Percentiles rank a stretch among this genome's conserved stretches.
phyloP scores from a whole-genome alignment of 495 filamentous ascomycete species.

The Mytilinidion resinicola region DNA sequence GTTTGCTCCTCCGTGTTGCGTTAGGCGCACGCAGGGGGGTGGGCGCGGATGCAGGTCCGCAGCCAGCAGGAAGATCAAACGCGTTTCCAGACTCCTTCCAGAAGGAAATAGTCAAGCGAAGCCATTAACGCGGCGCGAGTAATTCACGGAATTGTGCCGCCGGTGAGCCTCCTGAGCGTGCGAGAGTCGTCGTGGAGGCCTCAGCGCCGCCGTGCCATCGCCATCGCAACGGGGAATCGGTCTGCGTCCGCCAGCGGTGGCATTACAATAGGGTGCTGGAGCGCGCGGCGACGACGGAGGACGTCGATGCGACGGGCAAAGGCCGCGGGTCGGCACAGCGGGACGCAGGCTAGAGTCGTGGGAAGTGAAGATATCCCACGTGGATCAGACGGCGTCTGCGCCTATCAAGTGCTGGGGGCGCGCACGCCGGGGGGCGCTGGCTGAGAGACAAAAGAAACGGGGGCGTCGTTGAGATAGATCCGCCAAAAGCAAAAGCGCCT shows the following conservation, averaged over 20 bases:
- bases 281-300: not conserved
- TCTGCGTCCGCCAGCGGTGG: too few relatives aligned
- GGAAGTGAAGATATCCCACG: slow-evolving; percentile 15
- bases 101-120: slow-evolving; percentile 28
- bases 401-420: slow-evolving; percentile 11
- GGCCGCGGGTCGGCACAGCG: not conserved
- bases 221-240: too few relatives aligned
- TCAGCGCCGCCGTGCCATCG: not conserved
- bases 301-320: not conserved
- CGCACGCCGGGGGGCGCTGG: not conserved
- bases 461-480: slow-evolving; percentile 9
- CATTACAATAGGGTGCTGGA: not conserved
- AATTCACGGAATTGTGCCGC: slow-evolving; percentile 11
- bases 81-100: slow-evolving; percentile 28
- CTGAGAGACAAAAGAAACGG: slow-evolving; percentile 15
- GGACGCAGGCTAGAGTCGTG: too few relatives aligned
- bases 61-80: slow-evolving; percentile 22
- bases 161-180: too few relatives aligned
- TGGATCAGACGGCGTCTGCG: slow-evolving; percentile 12
- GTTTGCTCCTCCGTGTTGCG: not conserved
- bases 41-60: not conserved
- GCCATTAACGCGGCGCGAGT: slow-evolving; percentile 5
- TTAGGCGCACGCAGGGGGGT: not conserved
- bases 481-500: slow-evolving; percentile 15
- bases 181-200: too few relatives aligned